These are phyloP conservation scores for Coffea humblotiana DNA, from an alignment of 305 asterid genomes.

Conservation along the genomic window DNA sequence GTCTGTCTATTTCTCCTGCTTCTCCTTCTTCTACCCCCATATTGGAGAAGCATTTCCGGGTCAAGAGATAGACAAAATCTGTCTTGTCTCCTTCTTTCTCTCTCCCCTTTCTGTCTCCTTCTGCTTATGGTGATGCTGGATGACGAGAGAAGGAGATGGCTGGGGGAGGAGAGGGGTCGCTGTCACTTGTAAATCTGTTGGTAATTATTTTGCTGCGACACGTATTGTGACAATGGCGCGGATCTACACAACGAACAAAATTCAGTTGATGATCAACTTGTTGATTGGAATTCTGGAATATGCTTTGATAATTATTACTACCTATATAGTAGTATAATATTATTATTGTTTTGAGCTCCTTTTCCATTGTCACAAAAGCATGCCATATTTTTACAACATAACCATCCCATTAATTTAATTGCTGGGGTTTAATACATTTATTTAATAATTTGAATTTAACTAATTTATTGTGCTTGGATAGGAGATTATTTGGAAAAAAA, in stretches of 20 bases:
- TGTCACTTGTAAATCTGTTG: neutral
- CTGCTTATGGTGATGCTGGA: neutral
- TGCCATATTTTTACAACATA: too few species aligned
- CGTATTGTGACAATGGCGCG: neutral
- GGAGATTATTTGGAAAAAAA: too few species aligned
- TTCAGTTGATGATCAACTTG: neutral
- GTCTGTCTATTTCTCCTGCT: neutral
- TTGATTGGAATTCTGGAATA: neutral
- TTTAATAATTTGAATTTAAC: too few species aligned
- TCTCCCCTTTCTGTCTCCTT: neutral
- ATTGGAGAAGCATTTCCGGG: neutral
- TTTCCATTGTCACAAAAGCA: neutral
- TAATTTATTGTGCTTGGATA: too few species aligned
- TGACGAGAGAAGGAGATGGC: neutral
- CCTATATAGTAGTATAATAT: too few species aligned
- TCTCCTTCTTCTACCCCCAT: neutral
- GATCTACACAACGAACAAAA: neutral
- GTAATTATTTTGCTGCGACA: neutral
- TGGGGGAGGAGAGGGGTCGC: neutral
- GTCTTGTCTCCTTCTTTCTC: neutral
- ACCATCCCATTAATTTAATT: too few species aligned
- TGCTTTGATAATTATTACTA: neutral
- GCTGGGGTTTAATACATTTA: too few species aligned
- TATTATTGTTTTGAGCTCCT: neutral
- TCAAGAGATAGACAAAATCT: slow-evolving; percentile 5